Conservation (phyloP, 2,329 filamentous ascomycete genomes). For the Aureobasidium lini region DNA sequence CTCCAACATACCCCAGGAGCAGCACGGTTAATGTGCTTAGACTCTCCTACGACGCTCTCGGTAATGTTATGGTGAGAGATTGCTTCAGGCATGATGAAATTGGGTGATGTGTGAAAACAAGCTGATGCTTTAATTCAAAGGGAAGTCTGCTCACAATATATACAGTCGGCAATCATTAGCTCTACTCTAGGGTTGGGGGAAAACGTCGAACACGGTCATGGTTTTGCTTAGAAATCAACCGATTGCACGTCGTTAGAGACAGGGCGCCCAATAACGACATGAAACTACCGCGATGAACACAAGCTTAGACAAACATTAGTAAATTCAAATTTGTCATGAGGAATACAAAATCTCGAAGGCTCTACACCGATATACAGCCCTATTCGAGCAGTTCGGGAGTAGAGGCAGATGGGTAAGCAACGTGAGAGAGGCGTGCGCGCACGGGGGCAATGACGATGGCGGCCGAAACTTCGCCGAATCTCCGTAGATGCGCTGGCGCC, state of each 20-base stretch:
- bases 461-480: neutral
- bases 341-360: too few relatives aligned
- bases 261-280: neutral
- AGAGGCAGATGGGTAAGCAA: too few relatives aligned
- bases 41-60: slow-evolving; percentile 23
- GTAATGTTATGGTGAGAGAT: slow-evolving; percentile 26
- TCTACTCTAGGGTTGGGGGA: neutral
- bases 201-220: neutral
- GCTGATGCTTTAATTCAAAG: too few relatives aligned
- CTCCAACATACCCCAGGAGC: slow-evolving; percentile 33
- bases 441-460: neutral
- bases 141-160: neutral
- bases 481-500: neutral
- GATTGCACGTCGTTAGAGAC: neutral
- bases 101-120: neutral
- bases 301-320: neutral
- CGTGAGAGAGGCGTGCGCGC: neutral
- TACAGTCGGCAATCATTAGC: neutral
- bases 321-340: neutral
- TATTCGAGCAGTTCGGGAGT: too few relatives aligned
- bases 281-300: neutral
- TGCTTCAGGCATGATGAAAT: slow-evolving; percentile 8
- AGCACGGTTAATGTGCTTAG: slow-evolving; percentile 33
- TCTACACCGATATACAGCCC: too few relatives aligned
- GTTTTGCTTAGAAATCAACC: slow-evolving; percentile 9